Evolutionary conservation across 2,329 filamentous ascomycete genomes (phyloP), one percentile per base, ranked within the genome.

Genomic region (Alternaria sp.): DNA sequence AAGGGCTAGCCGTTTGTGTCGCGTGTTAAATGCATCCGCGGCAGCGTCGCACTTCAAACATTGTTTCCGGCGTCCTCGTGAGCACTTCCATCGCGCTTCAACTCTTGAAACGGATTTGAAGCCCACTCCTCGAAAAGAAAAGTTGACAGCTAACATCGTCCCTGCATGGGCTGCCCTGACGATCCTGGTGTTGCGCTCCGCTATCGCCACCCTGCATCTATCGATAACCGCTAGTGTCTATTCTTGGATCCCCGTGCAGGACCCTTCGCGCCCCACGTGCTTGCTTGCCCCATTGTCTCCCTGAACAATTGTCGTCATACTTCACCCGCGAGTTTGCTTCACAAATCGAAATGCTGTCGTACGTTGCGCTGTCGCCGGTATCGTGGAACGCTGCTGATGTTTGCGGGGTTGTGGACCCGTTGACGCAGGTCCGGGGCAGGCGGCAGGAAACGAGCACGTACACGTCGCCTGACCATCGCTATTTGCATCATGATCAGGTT

Each of bases 171-270:
- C 19, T 28, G 36, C 43, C 30, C 44, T 28, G 49, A 50, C 28
- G 45, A 12, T 36, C 17, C 51, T 56, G 43, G 53, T 56, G 47
- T 57, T 54, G 25, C 50, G 55, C 57, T 13, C 28, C 50, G 54
- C 25, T 50, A 55, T 53, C 43, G 59, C 52, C 53, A 57, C 65
- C 60, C 59, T 63, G 65, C 59, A 54, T 63, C 30, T 23, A 21
- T 32, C 46, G 25, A 46, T 49, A 62, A 63, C 65, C 66, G 57
- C 65, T 62, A 67, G 30, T 17, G 19, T 40, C 56, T 60, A 60
- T 60, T 15, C 32, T 56, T 60, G 57, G 61, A 50, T 17, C 28
- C 28, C 54, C 44, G 61, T 55, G 53, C 55, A 59, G 44, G 25
- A 54, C 56, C 49, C 55, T 40, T 53, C 15, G 4, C 40, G 9